These are phyloP conservation scores for Talaromyces pinophilus DNA, from an alignment of 2,329 filamentous ascomycete species.

Conservation along the genomic window DNA sequence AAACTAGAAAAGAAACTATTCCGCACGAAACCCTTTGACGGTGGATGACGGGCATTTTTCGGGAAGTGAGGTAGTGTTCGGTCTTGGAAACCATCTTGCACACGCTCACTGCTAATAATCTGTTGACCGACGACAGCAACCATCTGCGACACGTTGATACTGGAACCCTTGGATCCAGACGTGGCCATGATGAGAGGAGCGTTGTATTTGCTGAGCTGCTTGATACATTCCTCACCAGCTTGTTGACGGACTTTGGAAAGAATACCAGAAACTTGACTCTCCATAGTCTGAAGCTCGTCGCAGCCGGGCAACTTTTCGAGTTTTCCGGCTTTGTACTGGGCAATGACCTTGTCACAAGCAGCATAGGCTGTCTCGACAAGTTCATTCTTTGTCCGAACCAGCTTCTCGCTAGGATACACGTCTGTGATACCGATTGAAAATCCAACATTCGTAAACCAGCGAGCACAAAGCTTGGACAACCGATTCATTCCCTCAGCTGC, in stretches of 20 bases:
- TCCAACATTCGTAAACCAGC: conserved; percentile 83
- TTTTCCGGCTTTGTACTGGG: conserved; percentile 74
- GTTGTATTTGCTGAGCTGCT: conserved; percentile 86
- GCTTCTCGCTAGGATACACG: conserved; percentile 75
- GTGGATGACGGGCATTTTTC: conserved; percentile 87
- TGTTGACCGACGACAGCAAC: conserved; percentile 96
- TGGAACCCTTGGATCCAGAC: conserved; percentile 93
- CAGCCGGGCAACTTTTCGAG: conserved; percentile 85
- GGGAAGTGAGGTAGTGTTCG: conserved; percentile 92
- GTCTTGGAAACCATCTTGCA: conserved; percentile 94
- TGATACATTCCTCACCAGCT: conserved; percentile 87
- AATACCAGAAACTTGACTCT: conserved; percentile 86
- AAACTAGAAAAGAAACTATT: conserved; percentile 97
- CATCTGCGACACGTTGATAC: conserved; percentile 99
- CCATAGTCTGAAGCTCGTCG: conserved; percentile 86
- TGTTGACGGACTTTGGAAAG: conserved; percentile 88
- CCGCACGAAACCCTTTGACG: conserved; percentile 92
- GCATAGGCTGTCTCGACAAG: conserved; percentile 78
- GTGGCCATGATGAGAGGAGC: conserved; percentile 95
- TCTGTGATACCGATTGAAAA: conserved; percentile 97
- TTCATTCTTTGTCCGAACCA: conserved; percentile 71
- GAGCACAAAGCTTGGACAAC: conserved; percentile 83
- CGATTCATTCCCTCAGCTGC: conserved; percentile 93
- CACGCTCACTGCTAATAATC: conserved; percentile 91
- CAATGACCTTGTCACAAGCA: conserved; percentile 80